Conservation (phyloP, 1,284 basidiomycete genomes). For the Rhodotorula sp. region DNA sequence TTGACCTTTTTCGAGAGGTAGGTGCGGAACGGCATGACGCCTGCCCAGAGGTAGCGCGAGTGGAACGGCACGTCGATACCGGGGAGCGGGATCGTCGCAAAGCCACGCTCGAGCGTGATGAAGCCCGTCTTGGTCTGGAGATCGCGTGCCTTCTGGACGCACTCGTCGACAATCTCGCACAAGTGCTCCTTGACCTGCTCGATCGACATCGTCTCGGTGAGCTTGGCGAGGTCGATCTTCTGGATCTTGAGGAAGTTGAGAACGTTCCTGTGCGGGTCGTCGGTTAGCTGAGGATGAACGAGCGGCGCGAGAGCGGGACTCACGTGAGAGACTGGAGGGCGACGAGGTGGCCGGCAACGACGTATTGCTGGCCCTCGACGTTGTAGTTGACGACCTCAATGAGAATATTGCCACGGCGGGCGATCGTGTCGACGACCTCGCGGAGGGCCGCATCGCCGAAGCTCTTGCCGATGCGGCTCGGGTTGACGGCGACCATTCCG, state of each 20-base stretch:
- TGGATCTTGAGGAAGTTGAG: slow-evolving; percentile 94
- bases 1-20: slow-evolving; percentile 98
- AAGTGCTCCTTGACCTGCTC: slow-evolving; percentile 92
- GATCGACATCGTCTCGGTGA: slow-evolving; percentile 76
- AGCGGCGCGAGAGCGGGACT: slow-evolving; percentile 5
- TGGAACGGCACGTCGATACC: slow-evolving; percentile 99
- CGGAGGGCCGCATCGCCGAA: slow-evolving; percentile 85
- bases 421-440: slow-evolving; percentile 90
- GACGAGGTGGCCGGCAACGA: slow-evolving; percentile 92
- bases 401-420: slow-evolving; percentile 70
- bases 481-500: slow-evolving; percentile 98
- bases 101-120: slow-evolving; percentile 92
- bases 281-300: background rate
- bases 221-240: slow-evolving; percentile 94
- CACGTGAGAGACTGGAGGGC: slow-evolving; percentile 92
- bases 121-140: slow-evolving; percentile 81
- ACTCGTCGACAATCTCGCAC: slow-evolving; percentile 81
- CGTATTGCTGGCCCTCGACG: slow-evolving; percentile 95
- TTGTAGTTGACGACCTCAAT: slow-evolving; percentile 98
- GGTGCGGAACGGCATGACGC: slow-evolving; percentile 93
- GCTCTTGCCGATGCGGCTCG: slow-evolving; percentile 85
- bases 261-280: slow-evolving; percentile 54
- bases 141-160: slow-evolving; percentile 67
- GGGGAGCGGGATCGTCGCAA: slow-evolving; percentile 84
- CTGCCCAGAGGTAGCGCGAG: slow-evolving; percentile 96